These are phyloP conservation scores for Diplodia scrobiculata DNA, from an alignment of 2,329 filamentous ascomycete genomes.

Conservation along the genomic window DNA sequence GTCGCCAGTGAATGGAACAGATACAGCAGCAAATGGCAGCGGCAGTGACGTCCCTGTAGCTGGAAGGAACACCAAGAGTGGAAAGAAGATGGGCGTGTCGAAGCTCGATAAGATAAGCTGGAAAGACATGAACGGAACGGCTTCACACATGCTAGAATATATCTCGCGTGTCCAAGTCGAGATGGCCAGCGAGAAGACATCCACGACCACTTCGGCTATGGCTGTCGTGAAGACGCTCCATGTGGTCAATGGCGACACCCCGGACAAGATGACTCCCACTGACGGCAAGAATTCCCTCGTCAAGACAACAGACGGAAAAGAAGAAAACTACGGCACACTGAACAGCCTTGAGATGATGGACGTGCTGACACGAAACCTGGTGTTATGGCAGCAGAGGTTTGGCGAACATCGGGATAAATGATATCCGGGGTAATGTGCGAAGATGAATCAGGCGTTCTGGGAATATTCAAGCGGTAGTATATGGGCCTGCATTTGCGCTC, in stretches of 20 bases:
- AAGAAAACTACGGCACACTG: conserved; percentile 69
- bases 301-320: conserved; percentile 32
- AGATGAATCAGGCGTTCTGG: conserved; percentile 1
- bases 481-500: conserved; percentile 4
- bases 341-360: conserved; percentile 91
- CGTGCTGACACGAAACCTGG: conserved; percentile 73
- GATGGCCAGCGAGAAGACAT: conserved; percentile 62
- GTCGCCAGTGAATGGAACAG: conserved; percentile 36
- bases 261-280: conserved; percentile 22
- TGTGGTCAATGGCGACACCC: conserved; percentile 32
- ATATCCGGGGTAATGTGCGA: background rate
- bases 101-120: conserved; percentile 68
- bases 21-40: conserved; percentile 29
- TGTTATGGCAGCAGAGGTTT: conserved; percentile 73
- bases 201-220: conserved; percentile 31
- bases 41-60: conserved; percentile 48
- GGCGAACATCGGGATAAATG: conserved; percentile 28
- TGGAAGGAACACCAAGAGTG: conserved; percentile 45
- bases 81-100: conserved; percentile 37
- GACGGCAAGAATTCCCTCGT: conserved; percentile 29
- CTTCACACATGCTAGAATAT: conserved; percentile 82
- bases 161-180: conserved; percentile 88
- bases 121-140: conserved; percentile 84
- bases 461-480: background rate
- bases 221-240: conserved; percentile 36